Evolutionary conservation across 2,329 filamentous ascomycete species (phyloP), one percentile per base, ranked within the genome.

Genomic region (Fusarium caatingaense): DNA sequence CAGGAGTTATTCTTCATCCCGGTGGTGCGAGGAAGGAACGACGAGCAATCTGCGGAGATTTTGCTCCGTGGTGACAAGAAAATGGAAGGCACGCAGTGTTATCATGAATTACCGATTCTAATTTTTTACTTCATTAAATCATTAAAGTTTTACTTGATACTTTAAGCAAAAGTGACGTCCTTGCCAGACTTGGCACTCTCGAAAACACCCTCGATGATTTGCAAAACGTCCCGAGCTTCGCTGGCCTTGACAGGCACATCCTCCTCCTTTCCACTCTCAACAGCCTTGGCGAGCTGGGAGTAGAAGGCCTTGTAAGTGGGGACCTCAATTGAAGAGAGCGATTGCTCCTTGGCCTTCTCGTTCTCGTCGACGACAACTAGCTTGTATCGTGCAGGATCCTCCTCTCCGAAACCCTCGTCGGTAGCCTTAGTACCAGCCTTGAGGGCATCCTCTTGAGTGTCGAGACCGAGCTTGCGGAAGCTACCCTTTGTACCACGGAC

Each of bases 371-470:
- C 78, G 7, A 87, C 82, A 10, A 88, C 87, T 67, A 94, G 79
- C 62, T 77, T 85, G 68, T 91, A 89, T 56, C 88, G 86, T 70
- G 84, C 83, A 41, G 86, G 83, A 12, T 84, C 82, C 74, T 94
- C 92, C 41, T 86, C 78, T 3, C 90, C 93, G 74, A 93, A 94
- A 6, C 82, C 85, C 6, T 83, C 77, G 59, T 92, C 89, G 1
- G 85, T 84, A 9, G 89, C 88, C 77, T 84, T 86, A 71, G 87
- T 79, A 11, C 92, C 92, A 3, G 81, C 83, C 77, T 87, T 87
- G 56, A 94, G 85, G 78, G 93, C 91, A 59, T 90, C 88, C 81
- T 96, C 93, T 79, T 95, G 92, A 2, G 88, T 82, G 77, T 96
- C 93, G 4, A 95, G 83, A 56, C 86, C 83, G 41, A 82, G 80